Percentiles rank a stretch among this genome's conserved stretches.
These are phyloP conservation scores for Globisporangium radiosum DNA, from an alignment of 352 stramenopile genomes.

Conservation along the genomic window DNA sequence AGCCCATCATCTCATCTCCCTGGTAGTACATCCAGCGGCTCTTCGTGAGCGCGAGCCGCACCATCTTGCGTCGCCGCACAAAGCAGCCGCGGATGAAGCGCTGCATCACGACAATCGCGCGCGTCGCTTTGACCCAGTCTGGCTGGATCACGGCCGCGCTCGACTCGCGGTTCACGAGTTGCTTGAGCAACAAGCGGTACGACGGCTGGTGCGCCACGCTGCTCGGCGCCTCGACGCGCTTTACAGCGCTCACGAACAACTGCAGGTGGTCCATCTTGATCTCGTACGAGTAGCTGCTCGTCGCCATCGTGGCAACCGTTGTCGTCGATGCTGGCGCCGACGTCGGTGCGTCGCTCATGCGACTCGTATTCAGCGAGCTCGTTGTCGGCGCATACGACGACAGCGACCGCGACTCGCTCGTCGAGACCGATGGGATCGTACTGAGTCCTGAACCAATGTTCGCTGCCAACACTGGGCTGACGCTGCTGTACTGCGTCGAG, in stretches of 20 bases:
- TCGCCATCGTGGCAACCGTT: conserved; percentile 1
- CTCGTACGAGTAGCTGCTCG: conserved; percentile 66
- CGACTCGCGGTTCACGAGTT: conserved; percentile 64
- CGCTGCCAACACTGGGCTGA: conserved; percentile 9
- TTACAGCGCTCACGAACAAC: conserved; percentile 62
- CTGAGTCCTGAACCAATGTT: conserved; percentile 17
- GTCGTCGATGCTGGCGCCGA: neutral
- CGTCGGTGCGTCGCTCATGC: conserved; percentile 18
- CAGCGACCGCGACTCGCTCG: conserved; percentile 6
- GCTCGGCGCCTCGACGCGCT: conserved; percentile 19
- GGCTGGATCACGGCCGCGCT: conserved; percentile 29
- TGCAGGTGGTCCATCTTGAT: conserved; percentile 61
- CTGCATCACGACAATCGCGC: conserved; percentile 76
- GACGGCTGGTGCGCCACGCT: conserved; percentile 43
- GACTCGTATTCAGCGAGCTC: conserved; percentile 14
- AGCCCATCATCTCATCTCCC: conserved; percentile 67
- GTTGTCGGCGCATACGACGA: conserved; percentile 6
- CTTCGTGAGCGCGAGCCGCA: conserved; percentile 44
- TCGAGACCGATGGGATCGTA: conserved; percentile 9
- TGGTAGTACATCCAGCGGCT: conserved; percentile 54
- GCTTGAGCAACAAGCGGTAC: conserved; percentile 66
- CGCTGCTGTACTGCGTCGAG: conserved; percentile 37
- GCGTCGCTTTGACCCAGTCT: conserved; percentile 63
- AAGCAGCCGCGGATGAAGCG: conserved; percentile 74
- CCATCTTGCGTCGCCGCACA: conserved; percentile 57